A percentile compares a stretch with the other conserved stretches of the same genome.
These are phyloP conservation scores for Penicillium manginii DNA, from an alignment of 495 filamentous ascomycete genomes.

Conservation along the genomic window DNA sequence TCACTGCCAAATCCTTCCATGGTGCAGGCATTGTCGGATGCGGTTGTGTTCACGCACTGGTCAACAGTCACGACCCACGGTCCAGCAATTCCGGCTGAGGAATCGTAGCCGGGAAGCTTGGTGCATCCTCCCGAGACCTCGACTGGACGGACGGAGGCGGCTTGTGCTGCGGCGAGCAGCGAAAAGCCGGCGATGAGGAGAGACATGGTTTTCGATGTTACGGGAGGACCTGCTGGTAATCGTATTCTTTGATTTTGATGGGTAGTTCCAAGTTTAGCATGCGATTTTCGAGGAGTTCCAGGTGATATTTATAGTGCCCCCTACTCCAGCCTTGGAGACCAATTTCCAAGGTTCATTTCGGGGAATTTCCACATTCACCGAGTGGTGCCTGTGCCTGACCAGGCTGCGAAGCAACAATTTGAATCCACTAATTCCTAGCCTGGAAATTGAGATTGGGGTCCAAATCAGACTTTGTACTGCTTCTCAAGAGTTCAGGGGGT, in stretches of 20 bases:
- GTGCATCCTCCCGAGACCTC: slow-evolving; percentile 5
- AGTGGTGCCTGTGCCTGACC: not conserved
- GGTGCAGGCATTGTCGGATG: slow-evolving; percentile 5
- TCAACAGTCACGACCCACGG: slow-evolving; percentile 12
- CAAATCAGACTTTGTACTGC: not conserved
- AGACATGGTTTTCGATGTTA: slow-evolving; percentile 2
- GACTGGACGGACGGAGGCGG: slow-evolving; percentile 10
- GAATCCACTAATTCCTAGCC: not conserved
- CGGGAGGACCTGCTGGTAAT: not conserved
- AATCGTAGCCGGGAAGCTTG: slow-evolving; percentile 11
- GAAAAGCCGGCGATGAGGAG: slow-evolving; percentile 10
- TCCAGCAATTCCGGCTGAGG: slow-evolving; percentile 2
- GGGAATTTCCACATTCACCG: too few species aligned
- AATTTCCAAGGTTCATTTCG: too few species aligned
- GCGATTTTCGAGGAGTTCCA: too few species aligned
- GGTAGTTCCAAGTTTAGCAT: too few species aligned
- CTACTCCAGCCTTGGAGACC: too few species aligned
- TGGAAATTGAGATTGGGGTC: not conserved
- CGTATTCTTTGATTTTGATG: too few species aligned
- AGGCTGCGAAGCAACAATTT: not conserved
- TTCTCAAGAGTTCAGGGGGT: not conserved
- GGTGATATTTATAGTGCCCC: too few species aligned
- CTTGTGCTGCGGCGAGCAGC: slow-evolving; percentile 13
- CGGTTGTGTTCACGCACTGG: slow-evolving; percentile 18
- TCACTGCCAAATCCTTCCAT: slow-evolving; percentile 18